Evolutionary conservation across 345 rosid species (phyloP).

Genomic region (Geranium rotundifolium): DNA sequence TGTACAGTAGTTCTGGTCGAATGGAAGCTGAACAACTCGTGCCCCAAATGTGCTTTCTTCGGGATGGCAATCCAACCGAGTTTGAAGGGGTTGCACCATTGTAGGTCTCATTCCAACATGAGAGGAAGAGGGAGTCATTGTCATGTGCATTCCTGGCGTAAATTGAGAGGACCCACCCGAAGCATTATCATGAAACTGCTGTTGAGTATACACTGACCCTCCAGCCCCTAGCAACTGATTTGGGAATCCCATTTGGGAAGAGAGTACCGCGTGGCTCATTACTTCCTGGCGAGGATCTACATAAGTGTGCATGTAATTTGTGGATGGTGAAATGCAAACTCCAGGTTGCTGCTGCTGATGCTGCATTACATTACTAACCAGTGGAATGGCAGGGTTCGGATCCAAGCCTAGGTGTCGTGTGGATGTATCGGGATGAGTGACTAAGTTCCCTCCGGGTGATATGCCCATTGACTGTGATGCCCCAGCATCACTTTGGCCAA

Average conservation of each 20-base stretch:
- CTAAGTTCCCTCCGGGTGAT: conserved; percentile 25
- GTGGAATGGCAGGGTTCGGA: conserved; percentile 24
- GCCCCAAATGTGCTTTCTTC: conserved; percentile 29
- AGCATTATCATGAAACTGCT: conserved; percentile 23
- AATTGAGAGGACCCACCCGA: conserved; percentile 21
- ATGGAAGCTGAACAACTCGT: conserved; percentile 36
- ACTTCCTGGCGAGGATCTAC: conserved; percentile 34
- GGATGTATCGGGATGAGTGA: conserved; percentile 20
- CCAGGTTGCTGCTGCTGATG: conserved; percentile 32
- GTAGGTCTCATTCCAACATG: conserved; percentile 36
- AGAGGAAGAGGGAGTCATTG: conserved; percentile 27
- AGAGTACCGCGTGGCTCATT: conserved; percentile 17
- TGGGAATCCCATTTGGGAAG: conserved; percentile 38
- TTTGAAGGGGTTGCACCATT: conserved; percentile 34
- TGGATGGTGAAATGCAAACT: conserved; percentile 15
- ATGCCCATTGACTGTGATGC: conserved; percentile 22
- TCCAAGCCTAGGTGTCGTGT: conserved; percentile 20
- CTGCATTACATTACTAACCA: conserved; percentile 15
- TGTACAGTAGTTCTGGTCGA: conserved; percentile 31
- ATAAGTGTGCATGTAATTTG: conserved; percentile 23
- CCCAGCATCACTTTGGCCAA: conserved; percentile 27
- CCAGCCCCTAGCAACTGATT: conserved; percentile 25
- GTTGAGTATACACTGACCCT: conserved; percentile 27
- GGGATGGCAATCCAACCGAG: conserved; percentile 25
- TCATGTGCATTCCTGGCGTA: conserved; percentile 36